These are phyloP conservation scores for Pelargonium fulgidum DNA, from an alignment of 441 rosid species.

Conservation along the genomic window DNA sequence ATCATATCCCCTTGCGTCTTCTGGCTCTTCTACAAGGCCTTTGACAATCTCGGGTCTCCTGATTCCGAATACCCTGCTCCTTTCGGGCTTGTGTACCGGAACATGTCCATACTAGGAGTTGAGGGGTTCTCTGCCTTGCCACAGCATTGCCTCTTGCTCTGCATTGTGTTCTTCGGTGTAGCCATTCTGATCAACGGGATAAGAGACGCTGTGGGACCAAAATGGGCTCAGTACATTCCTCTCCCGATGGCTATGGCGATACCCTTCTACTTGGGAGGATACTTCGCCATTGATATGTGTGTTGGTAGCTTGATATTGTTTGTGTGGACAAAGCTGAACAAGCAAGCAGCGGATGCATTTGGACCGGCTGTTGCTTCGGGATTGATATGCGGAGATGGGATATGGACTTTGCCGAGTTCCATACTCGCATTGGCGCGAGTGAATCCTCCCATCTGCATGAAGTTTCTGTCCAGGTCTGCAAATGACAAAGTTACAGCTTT, in stretches of 20 bases:
- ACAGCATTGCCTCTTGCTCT: slow-evolving; percentile 62
- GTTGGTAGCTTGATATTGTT: slow-evolving; percentile 71
- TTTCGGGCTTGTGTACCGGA: slow-evolving; percentile 65
- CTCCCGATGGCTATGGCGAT: slow-evolving; percentile 98
- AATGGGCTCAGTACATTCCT: slow-evolving; percentile 59
- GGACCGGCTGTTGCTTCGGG: slow-evolving; percentile 67
- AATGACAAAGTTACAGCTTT: slow-evolving; percentile 36
- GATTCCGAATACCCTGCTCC: slow-evolving; percentile 87
- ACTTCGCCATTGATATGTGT: slow-evolving; percentile 86
- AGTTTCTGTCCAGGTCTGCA: slow-evolving; percentile 31
- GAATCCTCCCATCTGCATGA: slow-evolving; percentile 80
- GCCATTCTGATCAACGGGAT: slow-evolving; percentile 50
- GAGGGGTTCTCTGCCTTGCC: slow-evolving; percentile 91
- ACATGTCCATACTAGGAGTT: slow-evolving; percentile 88
- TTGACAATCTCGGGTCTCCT: slow-evolving; percentile 69
- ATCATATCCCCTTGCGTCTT: slow-evolving; percentile 28
- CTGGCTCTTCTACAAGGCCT: slow-evolving; percentile 77
- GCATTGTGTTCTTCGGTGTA: slow-evolving; percentile 65
- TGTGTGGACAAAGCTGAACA: slow-evolving; percentile 54
- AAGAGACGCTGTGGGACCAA: slow-evolving; percentile 44
- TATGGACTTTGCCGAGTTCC: slow-evolving; percentile 85
- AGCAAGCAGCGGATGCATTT: slow-evolving; percentile 43
- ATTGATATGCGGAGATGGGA: slow-evolving; percentile 79
- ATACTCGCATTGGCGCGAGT: slow-evolving; percentile 61
- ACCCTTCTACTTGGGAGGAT: slow-evolving; percentile 83